A percentile compares a stretch with the other conserved stretches of the same genome.
These are phyloP conservation scores for Hypoxylon subgilvum DNA, from an alignment of 495 filamentous ascomycete genomes.

Conservation along the genomic window DNA sequence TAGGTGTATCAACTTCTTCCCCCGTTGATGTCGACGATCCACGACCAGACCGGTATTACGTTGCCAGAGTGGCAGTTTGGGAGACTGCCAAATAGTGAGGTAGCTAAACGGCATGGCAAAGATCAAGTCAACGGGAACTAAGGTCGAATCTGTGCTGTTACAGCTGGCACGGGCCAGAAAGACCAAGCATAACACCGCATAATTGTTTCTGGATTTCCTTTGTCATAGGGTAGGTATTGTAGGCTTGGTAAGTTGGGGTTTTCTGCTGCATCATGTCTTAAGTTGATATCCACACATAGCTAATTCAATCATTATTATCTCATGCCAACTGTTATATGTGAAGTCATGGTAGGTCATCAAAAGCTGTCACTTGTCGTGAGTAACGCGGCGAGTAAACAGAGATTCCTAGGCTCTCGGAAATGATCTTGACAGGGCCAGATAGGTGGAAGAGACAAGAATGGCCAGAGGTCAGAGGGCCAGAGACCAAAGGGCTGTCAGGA, in stretches of 20 bases:
- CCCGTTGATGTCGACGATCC: conserved; percentile 78
- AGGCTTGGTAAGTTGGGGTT: neutral
- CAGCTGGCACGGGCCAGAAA: too few species aligned
- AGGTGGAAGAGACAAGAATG: too few species aligned
- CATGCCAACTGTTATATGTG: too few species aligned
- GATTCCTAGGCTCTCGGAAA: too few species aligned
- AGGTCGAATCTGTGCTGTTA: neutral
- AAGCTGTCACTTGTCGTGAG: too few species aligned
- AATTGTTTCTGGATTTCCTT: conserved; percentile 3
- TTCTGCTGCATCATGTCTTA: neutral
- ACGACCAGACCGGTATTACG: conserved; percentile 80
- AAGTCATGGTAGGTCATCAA: too few species aligned
- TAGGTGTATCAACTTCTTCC: conserved; percentile 75
- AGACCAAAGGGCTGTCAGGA: too few species aligned
- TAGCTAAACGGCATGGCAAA: neutral
- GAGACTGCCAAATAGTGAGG: conserved; percentile 42
- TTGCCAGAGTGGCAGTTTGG: conserved; percentile 75
- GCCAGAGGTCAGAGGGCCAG: too few species aligned
- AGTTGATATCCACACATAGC: neutral
- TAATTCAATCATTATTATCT: neutral
- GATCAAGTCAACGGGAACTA: conserved; percentile 15
- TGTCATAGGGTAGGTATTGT: neutral
- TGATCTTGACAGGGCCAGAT: too few species aligned
- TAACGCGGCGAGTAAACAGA: too few species aligned
- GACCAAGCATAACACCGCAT: too few species aligned